Evolutionary conservation across 768 basidiomycete species (phyloP).

Genomic region (Suillus decipiens): DNA sequence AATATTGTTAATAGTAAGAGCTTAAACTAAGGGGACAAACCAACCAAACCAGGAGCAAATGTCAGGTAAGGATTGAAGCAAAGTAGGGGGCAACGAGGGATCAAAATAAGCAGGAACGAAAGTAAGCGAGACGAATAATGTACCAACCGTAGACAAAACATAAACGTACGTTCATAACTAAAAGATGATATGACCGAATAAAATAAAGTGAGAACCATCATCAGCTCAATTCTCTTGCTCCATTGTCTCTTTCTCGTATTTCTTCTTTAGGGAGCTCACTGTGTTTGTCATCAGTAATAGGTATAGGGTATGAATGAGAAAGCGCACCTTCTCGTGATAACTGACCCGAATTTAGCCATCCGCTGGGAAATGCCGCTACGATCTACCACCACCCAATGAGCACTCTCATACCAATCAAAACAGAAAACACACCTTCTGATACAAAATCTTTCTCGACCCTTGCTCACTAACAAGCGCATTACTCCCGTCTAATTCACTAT

Average conservation of each 20-base stretch:
- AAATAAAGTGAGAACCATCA: neutral
- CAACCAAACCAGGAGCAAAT: neutral
- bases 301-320: neutral
- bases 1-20: neutral
- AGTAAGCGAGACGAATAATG: neutral
- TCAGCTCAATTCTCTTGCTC: constrained; percentile 48
- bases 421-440: constrained; percentile 61
- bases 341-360: constrained; percentile 85
- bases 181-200: neutral
- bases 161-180: neutral
- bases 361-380: constrained; percentile 76
- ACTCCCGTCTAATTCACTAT: constrained; percentile 59
- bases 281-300: neutral
- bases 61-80: neutral
- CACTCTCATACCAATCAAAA: neutral
- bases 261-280: constrained; percentile 90
- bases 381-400: constrained; percentile 44
- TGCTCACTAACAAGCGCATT: constrained; percentile 79
- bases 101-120: neutral
- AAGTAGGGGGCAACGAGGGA: neutral
- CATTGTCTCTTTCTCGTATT: constrained; percentile 69
- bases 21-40: neutral
- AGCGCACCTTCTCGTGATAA: constrained; percentile 82
- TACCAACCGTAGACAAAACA: neutral
- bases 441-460: constrained; percentile 74